Evolutionary conservation across 768 basidiomycete genomes (phyloP).

Genomic region (Punctularia strigosozonata): DNA sequence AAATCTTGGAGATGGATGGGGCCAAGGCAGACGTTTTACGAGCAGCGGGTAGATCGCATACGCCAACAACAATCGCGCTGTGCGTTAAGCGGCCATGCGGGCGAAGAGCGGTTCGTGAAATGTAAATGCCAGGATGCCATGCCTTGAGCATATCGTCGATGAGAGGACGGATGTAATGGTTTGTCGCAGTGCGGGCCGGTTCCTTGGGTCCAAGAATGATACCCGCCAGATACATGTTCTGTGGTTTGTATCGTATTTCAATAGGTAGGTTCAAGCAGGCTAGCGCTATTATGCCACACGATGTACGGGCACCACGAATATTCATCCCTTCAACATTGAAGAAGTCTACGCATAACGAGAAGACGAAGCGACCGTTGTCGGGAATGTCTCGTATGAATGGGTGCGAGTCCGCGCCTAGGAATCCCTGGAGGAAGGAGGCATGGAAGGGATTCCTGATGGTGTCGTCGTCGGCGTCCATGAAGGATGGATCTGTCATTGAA

Average conservation of each 20-base stretch:
- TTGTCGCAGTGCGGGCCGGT: slow-evolving; percentile 10
- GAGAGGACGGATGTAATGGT: slow-evolving; percentile 13
- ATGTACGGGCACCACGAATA: not conserved
- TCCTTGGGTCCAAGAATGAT: slow-evolving; percentile 16
- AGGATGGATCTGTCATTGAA: no score
- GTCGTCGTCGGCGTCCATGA: no score
- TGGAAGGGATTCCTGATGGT: no score
- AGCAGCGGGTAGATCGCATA: slow-evolving; percentile 20
- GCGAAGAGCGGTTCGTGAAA: slow-evolving; percentile 7
- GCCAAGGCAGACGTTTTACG: slow-evolving; percentile 18
- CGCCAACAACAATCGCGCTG: slow-evolving; percentile 9
- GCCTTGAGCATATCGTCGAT: slow-evolving; percentile 10
- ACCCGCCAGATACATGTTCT: slow-evolving; percentile 19
- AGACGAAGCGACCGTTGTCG: no score
- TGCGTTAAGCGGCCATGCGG: slow-evolving; percentile 6
- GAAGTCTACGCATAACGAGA: not conserved
- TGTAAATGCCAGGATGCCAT: slow-evolving; percentile 9
- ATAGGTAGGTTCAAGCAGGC: slow-evolving; percentile 22
- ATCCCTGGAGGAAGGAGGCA: no score
- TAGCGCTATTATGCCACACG: slow-evolving; percentile 18
- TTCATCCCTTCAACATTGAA: not conserved
- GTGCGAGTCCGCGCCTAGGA: no score
- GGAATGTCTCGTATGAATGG: no score
- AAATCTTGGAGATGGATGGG: slow-evolving; percentile 11
- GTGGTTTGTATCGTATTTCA: slow-evolving; percentile 17